A percentile compares a stretch with the other conserved stretches of the same genome.
Conservation (phyloP, 192 early-diverging fungal genomes). For the Dispira simplex region DNA sequence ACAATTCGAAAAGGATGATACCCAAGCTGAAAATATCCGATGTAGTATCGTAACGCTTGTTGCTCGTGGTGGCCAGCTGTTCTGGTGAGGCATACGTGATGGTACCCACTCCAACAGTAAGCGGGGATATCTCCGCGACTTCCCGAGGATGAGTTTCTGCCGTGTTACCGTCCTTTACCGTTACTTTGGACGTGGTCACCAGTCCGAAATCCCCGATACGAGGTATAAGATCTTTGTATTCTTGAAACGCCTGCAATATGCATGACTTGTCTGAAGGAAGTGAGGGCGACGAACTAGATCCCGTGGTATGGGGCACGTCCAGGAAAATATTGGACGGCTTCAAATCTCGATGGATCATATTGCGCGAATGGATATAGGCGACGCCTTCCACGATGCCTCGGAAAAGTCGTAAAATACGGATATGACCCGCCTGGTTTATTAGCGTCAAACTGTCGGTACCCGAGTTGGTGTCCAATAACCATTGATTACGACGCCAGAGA, state of each 20-base stretch:
- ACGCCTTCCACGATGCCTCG: slow-evolving; percentile 64
- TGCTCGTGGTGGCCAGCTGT: slow-evolving; percentile 18
- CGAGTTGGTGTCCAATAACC: slow-evolving; percentile 21
- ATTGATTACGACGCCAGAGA: slow-evolving; percentile 39
- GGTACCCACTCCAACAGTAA: slow-evolving; percentile 55
- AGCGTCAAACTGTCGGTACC: slow-evolving; percentile 14
- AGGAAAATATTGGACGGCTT: slow-evolving; percentile 79
- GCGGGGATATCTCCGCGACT: slow-evolving; percentile 21
- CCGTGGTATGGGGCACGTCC: slow-evolving; percentile 29
- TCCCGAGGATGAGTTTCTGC: slow-evolving; percentile 22
- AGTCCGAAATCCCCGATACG: slow-evolving; percentile 62
- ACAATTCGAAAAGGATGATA: slow-evolving; percentile 67
- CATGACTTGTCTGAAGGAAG: slow-evolving; percentile 17
- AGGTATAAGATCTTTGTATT: slow-evolving; percentile 20
- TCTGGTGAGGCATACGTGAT: slow-evolving; percentile 57
- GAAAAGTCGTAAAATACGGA: slow-evolving; percentile 43
- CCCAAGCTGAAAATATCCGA: slow-evolving; percentile 76
- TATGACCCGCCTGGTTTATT: slow-evolving; percentile 33
- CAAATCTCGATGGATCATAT: slow-evolving; percentile 67
- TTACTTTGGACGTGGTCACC: slow-evolving; percentile 32
- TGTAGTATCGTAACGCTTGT: slow-evolving; percentile 54
- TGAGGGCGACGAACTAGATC: slow-evolving; percentile 18
- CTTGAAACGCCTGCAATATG: slow-evolving; percentile 22
- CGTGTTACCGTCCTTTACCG: slow-evolving; percentile 8
- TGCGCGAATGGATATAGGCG: slow-evolving; percentile 27